Evolutionary conservation across 1,284 basidiomycete species (phyloP), one percentile per base, ranked within the genome.

Genomic region (Sparassis latifolia): DNA sequence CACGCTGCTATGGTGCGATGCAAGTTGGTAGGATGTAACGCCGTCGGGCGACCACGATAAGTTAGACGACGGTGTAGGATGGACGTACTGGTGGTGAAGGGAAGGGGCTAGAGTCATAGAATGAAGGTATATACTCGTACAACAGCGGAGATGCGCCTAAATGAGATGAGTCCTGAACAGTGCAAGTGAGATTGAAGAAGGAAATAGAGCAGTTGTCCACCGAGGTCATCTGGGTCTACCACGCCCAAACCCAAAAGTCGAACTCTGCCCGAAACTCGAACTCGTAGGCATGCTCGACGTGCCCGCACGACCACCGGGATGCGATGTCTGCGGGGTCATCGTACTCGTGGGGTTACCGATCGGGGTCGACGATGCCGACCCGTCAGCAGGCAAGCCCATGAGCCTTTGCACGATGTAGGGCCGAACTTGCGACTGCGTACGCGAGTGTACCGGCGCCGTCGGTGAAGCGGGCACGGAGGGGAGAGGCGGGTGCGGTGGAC

Each of bases 401-500:
- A 76, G 67, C 52, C 69, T 70, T 58, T 70, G 67, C 53, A 69
- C 65, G 56, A 70, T 69, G 54, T 65, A 65, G 32, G 67, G 66
- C 40, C 58, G 53, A 28, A 55, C 52, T 3, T 50, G 45, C 12
- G 51, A 51, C n/a, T 52, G 50, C 3, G 49, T 45, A 45, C 60
- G 60, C 33, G 53, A 44, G 53, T 53, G 5, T 56, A 43, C 33
- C 45, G 68, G 57, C 2, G 45, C 33, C 33, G 56, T 50, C 3
- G 58, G 55, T 20, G 56, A 55, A 7, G 55, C 33, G 20, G 55
- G 52, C 10, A 50, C 52, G 12, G 57, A 42, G 44, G 79, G 78
- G 27, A 80, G 62, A 2, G 79, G 79, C 1, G 79, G 79, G 48
- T 80, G 78, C 2, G 74, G 71, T 20, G 72, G 73, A 31, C 76